A percentile compares a stretch with the other conserved stretches of the same genome.
Evolutionary conservation across 73 alveolate genomes (phyloP).

Genomic region (Uronychia binucleata): DNA sequence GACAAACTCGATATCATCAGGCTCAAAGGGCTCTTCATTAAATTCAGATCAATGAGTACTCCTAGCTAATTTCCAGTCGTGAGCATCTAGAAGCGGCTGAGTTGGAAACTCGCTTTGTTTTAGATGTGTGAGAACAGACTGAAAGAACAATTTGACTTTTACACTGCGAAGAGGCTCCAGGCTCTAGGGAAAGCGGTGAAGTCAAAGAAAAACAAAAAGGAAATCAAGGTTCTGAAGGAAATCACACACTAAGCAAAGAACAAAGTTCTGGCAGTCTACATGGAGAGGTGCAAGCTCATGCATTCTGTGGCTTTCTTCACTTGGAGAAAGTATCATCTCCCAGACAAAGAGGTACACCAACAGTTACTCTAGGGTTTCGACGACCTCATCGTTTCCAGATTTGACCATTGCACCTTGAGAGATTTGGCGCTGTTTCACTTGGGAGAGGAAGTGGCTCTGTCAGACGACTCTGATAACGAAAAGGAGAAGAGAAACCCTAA

Average conservation of each 20-base stretch:
- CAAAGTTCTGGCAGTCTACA: background rate
- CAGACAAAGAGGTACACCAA: background rate
- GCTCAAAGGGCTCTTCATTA: background rate
- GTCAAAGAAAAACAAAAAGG: background rate
- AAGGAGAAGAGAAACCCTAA: background rate
- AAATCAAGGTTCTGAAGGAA: background rate
- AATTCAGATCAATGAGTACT: background rate
- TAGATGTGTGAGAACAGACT: too few relatives aligned
- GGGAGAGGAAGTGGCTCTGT: background rate
- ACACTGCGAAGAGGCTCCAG: background rate
- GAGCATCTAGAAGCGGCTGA: too few relatives aligned
- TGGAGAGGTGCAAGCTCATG: background rate
- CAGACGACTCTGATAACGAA: background rate
- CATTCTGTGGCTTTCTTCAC: background rate
- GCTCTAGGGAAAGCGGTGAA: background rate
- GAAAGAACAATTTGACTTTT: too few relatives aligned
- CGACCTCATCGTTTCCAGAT: background rate
- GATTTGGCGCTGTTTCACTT: background rate
- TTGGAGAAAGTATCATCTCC: background rate
- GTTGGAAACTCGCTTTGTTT: too few relatives aligned
- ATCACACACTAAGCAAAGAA: background rate
- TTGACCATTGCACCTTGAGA: background rate
- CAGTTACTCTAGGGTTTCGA: background rate
- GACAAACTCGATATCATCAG: background rate
- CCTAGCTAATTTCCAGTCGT: background rate